Conservation (phyloP, 768 basidiomycete species). For the Mycena galericulata region DNA sequence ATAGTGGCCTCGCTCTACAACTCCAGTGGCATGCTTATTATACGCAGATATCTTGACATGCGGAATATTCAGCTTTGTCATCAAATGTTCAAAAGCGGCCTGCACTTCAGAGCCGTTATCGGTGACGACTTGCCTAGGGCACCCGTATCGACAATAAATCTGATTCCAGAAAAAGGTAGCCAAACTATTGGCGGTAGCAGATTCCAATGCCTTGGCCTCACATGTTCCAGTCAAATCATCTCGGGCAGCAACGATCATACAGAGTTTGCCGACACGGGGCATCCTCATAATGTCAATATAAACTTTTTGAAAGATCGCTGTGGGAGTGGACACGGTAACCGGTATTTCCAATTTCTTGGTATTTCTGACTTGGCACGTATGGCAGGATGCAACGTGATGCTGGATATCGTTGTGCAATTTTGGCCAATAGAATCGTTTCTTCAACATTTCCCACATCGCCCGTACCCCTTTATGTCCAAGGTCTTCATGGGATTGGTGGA, state of each 20-base stretch:
- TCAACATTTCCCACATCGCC: conserved; percentile 24
- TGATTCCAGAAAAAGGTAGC: conserved; percentile 47
- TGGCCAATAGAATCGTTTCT: conserved; percentile 45
- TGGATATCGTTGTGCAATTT: conserved; percentile 33
- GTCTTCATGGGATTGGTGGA: conserved; percentile 38
- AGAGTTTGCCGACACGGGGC: conserved; percentile 37
- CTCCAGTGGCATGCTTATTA: no score
- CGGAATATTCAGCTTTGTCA: conserved; percentile 24
- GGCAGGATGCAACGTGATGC: conserved; percentile 41
- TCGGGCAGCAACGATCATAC: no score
- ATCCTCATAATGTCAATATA: conserved; percentile 46
- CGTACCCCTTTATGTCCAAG: conserved; percentile 42
- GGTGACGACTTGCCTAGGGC: conserved; percentile 39
- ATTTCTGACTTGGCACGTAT: conserved; percentile 41
- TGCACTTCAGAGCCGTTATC: no score
- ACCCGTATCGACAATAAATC: conserved; percentile 48
- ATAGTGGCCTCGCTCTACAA: conserved; percentile 51
- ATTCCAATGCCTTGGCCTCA: conserved; percentile 43
- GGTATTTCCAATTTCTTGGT: conserved; percentile 33
- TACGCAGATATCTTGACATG: conserved; percentile 47
- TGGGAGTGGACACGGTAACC: conserved; percentile 15
- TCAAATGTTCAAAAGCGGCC: conserved; percentile 29
- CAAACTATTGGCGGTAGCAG: conserved; percentile 30
- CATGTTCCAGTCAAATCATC: conserved; percentile 40
- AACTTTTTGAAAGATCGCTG: conserved; percentile 36